Percentiles rank a stretch among this genome's conserved stretches.
Evolutionary conservation across 495 filamentous ascomycete genomes (phyloP).

Genomic region (Penicillium simplicissimum): DNA sequence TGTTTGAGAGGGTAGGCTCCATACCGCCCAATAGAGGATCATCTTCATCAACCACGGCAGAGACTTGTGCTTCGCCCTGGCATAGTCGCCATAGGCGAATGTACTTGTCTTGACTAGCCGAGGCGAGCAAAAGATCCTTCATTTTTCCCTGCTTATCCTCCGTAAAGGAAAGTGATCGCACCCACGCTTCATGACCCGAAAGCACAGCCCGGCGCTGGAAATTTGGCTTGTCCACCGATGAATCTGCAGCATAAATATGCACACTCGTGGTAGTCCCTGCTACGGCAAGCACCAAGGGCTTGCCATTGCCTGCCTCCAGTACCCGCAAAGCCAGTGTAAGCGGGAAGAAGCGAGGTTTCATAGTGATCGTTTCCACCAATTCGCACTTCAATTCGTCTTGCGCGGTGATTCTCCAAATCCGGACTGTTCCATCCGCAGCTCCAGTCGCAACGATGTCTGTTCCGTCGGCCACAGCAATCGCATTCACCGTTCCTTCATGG

Average conservation of each 20-base stretch:
- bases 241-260: slow-evolving; percentile 68
- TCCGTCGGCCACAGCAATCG: slow-evolving; percentile 60
- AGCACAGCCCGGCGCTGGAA: slow-evolving; percentile 80
- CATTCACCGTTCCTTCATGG: slow-evolving; percentile 77
- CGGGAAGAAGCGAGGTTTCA: slow-evolving; percentile 78
- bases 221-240: slow-evolving; percentile 31
- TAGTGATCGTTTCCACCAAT: slow-evolving; percentile 68
- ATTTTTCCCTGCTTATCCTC: slow-evolving; percentile 54
- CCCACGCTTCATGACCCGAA: slow-evolving; percentile 92
- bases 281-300: slow-evolving; percentile 68
- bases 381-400: slow-evolving; percentile 38
- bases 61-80: slow-evolving; percentile 52
- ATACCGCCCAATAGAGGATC: slow-evolving; percentile 62
- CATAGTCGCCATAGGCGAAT: slow-evolving; percentile 90
- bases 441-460: slow-evolving; percentile 67
- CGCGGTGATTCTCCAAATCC: slow-evolving; percentile 66
- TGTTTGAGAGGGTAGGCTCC: slow-evolving; percentile 72
- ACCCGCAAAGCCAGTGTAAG: slow-evolving; percentile 66
- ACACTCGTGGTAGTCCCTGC: slow-evolving; percentile 78
- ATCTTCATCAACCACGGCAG: slow-evolving; percentile 40
- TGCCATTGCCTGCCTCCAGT: slow-evolving; percentile 51
- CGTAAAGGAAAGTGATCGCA: slow-evolving; percentile 79
- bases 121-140: slow-evolving; percentile 80
- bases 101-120: slow-evolving; percentile 96
- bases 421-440: slow-evolving; percentile 79